A percentile compares a stretch with the other conserved stretches of the same genome.
These are phyloP conservation scores for Odontarrhena argentea DNA, from an alignment of 345 rosid species.

Conservation along the genomic window DNA sequence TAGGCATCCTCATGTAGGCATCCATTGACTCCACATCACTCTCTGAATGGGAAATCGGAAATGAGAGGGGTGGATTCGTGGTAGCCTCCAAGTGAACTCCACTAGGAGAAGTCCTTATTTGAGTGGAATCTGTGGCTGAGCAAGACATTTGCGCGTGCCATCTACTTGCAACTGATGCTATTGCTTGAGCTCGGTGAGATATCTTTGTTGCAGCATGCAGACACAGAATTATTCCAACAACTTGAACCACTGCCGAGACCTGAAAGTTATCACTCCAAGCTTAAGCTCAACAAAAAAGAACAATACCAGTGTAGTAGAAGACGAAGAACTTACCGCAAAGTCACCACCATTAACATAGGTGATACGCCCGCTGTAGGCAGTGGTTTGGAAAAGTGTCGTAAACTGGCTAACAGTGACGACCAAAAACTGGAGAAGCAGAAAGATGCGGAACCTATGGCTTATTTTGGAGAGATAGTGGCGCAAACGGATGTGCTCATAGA, in stretches of 20 bases:
- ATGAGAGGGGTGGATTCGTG: conserved; percentile 39
- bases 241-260: conserved; percentile 85
- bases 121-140: conserved; percentile 49
- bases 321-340: conserved; percentile 67
- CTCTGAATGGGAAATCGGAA: conserved; percentile 55
- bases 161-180: conserved; percentile 70
- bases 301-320: conserved; percentile 5
- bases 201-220: conserved; percentile 89
- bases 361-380: conserved; percentile 64
- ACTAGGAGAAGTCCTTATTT: conserved; percentile 53
- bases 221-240: conserved; percentile 75
- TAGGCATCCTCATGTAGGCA: conserved; percentile 58
- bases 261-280: conserved; percentile 34
- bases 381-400: conserved; percentile 74
- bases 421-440: conserved; percentile 72
- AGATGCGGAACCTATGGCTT: conserved; percentile 94
- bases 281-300: conserved; percentile 18
- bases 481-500: conserved; percentile 75
- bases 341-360: conserved; percentile 79
- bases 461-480: conserved; percentile 83
- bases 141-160: conserved; percentile 93
- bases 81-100: conserved; percentile 51
- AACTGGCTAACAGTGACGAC: conserved; percentile 78
- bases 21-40: conserved; percentile 86
- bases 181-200: conserved; percentile 81